These are phyloP conservation scores for Hypericum androsaemum DNA, from an alignment of 345 rosid genomes.

Conservation along the genomic window DNA sequence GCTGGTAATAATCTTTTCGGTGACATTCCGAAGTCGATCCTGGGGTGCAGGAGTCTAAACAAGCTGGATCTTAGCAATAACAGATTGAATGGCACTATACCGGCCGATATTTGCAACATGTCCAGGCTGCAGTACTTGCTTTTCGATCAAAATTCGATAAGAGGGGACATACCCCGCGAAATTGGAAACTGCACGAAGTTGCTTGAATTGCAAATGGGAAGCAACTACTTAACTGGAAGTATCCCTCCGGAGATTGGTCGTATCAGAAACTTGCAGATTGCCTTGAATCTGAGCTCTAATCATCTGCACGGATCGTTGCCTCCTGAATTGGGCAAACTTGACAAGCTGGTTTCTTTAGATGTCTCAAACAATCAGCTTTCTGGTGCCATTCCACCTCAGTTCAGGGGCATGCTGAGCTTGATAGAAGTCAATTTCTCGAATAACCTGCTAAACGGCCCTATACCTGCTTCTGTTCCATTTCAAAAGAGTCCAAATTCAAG, in stretches of 20 bases:
- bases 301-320: conserved; percentile 27
- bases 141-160: conserved; percentile 22
- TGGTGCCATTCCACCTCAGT: conserved; percentile 22
- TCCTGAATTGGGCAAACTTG: conserved; percentile 27
- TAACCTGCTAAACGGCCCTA: conserved; percentile 18
- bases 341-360: conserved; percentile 30
- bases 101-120: conserved; percentile 21
- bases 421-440: conserved; percentile 26
- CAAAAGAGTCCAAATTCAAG: conserved; percentile 81
- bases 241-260: conserved; percentile 27
- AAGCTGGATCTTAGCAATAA: conserved; percentile 26
- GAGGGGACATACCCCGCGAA: conserved; percentile 28
- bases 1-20: conserved; percentile 71
- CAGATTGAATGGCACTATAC: conserved; percentile 26
- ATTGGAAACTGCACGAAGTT: conserved; percentile 25
- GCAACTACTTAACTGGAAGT: conserved; percentile 25
- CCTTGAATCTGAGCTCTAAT: conserved; percentile 26
- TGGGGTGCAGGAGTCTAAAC: conserved; percentile 79
- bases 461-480: conserved; percentile 64
- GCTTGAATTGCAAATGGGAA: conserved; percentile 23
- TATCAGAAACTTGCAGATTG: conserved; percentile 27
- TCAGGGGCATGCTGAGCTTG: conserved; percentile 29
- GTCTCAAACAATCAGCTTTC: conserved; percentile 25
- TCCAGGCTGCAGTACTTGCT: conserved; percentile 28
- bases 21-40: conserved; percentile 59